Evolutionary conservation across 73 alveolate species (phyloP), one percentile per base, ranked within the genome.

Genomic region (Paramecium biaurelia): DNA sequence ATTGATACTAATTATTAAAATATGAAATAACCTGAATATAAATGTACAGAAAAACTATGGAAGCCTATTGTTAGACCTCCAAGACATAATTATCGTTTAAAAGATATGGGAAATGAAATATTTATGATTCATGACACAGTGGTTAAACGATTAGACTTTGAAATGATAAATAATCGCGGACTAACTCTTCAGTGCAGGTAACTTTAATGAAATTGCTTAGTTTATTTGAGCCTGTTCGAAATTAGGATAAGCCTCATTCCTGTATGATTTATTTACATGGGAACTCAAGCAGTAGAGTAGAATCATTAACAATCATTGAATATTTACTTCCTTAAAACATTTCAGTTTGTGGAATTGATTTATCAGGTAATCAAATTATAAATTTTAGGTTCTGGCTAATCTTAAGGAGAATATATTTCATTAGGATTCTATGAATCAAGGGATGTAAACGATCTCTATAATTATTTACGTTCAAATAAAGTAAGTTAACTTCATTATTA

Each of bases 391-490:
- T 96, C 98, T 70, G 99, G 99, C 26, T 43, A 93, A 56, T 92
- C 97, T 8, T 98, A 96, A 90, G 99, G 99, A 5, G 99, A 96
- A 23, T 97, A 95, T 56, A 95, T 97, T 57, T 97, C 99, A 12
- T 85, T 97, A 74, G 99, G 99, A 10, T 96, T 95, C 95, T 94
- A 84, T 28, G 99, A 93, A 59, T 67, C 84, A 67, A 95, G 93
- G 4, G 98, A 95, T 92, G 98, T 95, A 1, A 92, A 85, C 72
- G 68, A 92, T 41, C 95, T 95, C 8, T 89, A 93, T 21, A 93
- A 92, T 70, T 93, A 93, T 95, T 85, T 95, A 58, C 57, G 98
- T 70, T 92, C 59, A 76, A 94, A 95, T 10, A 94, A 94, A 84
- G 94, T 92, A 92, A 37, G 67, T 28, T 23, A 11, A 37, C 21